A percentile compares a stretch with the other conserved stretches of the same genome.
Evolutionary conservation across 306 rosid genomes (phyloP).

Genomic region (Rosa lucieae): DNA sequence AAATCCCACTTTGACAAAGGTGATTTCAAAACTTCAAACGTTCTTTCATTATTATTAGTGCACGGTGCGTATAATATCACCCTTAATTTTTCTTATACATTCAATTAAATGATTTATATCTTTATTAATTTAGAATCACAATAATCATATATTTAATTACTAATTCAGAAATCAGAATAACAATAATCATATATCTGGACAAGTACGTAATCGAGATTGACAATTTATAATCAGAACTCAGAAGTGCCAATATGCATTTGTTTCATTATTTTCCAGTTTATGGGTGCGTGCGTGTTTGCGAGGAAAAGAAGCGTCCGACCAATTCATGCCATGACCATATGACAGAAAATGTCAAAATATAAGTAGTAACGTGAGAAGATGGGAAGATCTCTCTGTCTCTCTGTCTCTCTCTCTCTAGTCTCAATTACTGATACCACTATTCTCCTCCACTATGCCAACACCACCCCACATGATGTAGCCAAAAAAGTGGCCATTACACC

Average conservation of each 20-base stretch:
- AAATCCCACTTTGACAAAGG: neutral
- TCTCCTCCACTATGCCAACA: conserved; percentile 10
- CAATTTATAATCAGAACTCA: neutral
- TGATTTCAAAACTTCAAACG: neutral
- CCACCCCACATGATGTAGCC: conserved; percentile 4
- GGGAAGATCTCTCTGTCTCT: neutral
- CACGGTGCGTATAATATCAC: too few relatives aligned
- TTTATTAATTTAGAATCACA: too few relatives aligned
- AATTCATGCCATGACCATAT: conserved; percentile 16
- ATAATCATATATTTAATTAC: too few relatives aligned
- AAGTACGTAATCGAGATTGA: neutral
- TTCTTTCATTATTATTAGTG: too few relatives aligned
- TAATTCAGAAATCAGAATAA: too few relatives aligned
- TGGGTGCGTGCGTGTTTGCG: conserved; percentile 7
- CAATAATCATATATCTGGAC: too few relatives aligned
- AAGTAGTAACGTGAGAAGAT: conserved; percentile 18
- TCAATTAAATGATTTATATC: neutral
- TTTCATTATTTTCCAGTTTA: neutral
- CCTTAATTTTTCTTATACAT: too few relatives aligned
- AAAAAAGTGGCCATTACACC: neutral
- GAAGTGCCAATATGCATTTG: neutral
- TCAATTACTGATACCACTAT: conserved; percentile 4
- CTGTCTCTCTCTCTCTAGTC: neutral
- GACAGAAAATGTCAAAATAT: conserved; percentile 17
- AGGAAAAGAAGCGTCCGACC: conserved; percentile 4